Evolutionary conservation across 805 yeast genomes (phyloP).

Genomic region (Lipomyces anomalus): DNA sequence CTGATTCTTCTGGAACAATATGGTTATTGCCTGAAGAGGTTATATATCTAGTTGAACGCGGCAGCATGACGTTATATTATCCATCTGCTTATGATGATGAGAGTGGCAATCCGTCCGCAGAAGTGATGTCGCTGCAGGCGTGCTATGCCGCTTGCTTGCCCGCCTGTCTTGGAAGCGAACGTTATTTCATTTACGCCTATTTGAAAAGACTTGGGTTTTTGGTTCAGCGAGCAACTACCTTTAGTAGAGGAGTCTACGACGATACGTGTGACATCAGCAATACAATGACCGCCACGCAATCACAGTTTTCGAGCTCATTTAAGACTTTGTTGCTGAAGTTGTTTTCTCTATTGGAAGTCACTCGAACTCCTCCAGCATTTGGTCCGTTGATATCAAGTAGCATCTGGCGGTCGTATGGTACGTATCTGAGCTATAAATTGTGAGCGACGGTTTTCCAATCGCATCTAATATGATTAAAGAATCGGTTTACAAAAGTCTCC

Average conservation of each 20-base stretch:
- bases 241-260: no score
- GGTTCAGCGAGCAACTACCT: conserved; percentile 38
- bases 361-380: no score
- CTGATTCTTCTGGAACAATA: conserved; percentile 44
- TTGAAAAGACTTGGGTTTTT: conserved; percentile 75
- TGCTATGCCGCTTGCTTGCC: conserved; percentile 51
- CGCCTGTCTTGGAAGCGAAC: conserved; percentile 42
- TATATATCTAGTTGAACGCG: conserved; percentile 75
- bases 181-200: conserved; percentile 63
- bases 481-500: conserved; percentile 24
- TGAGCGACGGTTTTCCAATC: not conserved
- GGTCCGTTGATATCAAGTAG: conserved; percentile 15
- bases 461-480: conserved; percentile 5
- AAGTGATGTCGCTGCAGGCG: conserved; percentile 51
- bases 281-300: no score
- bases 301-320: no score
- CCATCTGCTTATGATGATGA: no score
- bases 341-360: no score
- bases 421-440: not conserved
- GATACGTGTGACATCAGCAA: no score
- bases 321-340: no score
- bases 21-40: conserved; percentile 63
- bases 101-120: conserved; percentile 29
- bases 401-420: conserved; percentile 20
- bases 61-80: conserved; percentile 50